Percentiles rank a stretch among this genome's conserved stretches.
phyloP scores from a whole-genome alignment of 345 rosid genomes.

The Gynandropsis gynandra region DNA sequence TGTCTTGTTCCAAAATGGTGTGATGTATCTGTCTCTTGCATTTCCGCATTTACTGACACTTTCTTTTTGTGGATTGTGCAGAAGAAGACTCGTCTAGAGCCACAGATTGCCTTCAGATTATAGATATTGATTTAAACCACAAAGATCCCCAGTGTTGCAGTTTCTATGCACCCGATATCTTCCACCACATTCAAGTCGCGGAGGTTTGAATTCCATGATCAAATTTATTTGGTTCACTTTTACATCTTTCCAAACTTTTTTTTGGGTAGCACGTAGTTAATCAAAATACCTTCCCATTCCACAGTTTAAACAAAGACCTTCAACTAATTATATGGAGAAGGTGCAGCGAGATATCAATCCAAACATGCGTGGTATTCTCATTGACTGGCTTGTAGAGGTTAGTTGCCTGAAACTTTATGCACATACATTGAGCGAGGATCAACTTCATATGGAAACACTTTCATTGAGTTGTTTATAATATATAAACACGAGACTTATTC shows the following conservation, averaged over 20 bases:
- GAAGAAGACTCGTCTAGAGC: slow-evolving; percentile 34
- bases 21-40: no score
- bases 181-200: slow-evolving; percentile 40
- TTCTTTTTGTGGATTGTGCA: slow-evolving; percentile 34
- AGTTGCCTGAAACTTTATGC: slow-evolving; percentile 18
- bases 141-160: slow-evolving; percentile 71
- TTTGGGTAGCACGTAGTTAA: neutral
- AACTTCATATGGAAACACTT: neutral
- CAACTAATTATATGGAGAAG: slow-evolving; percentile 61
- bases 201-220: slow-evolving; percentile 54
- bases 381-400: slow-evolving; percentile 98
- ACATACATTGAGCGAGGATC: neutral
- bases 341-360: slow-evolving; percentile 68
- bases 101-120: slow-evolving; percentile 29
- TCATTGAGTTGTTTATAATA: neutral
- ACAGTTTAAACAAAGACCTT: slow-evolving; percentile 78
- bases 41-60: neutral
- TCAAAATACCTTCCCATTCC: slow-evolving; percentile 6
- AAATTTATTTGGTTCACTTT: slow-evolving; percentile 2
- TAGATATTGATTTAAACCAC: slow-evolving; percentile 63
- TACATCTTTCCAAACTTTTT: slow-evolving; percentile 11
- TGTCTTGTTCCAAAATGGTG: no score
- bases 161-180: slow-evolving; percentile 70
- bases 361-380: slow-evolving; percentile 70
- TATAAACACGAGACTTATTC: neutral